Base-by-base conservation (phyloP, 2,329 filamentous ascomycete genomes). In the Diplodia seriata region DNA sequence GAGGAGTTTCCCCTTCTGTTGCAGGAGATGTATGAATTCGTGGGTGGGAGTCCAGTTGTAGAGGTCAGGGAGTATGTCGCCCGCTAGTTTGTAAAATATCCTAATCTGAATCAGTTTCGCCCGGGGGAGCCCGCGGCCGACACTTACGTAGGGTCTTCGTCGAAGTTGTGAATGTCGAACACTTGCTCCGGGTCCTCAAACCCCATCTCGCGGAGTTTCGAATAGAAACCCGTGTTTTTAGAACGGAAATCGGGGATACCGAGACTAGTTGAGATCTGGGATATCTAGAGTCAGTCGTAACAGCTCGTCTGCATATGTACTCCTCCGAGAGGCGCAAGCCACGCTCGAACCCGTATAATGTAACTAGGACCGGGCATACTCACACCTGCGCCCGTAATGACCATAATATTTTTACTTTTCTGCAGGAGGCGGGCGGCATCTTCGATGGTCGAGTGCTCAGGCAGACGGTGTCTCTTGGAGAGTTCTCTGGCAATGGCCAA, bases 231-330 rank as follows among this genome's bases (percentile, higher is more conserved):
- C 1, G 90, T 97, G 74, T 92, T 91, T 78, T 95, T 95, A 64
- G 94, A 97, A 72, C 95, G 90, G 76, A 99, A 99, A 78, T 99
- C 95, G 4, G 95, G 95, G 69, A 99, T 98, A 70, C 95, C 95
- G 23, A 99, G 88, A 63, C 93, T 97, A 0, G 95, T 99, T 31
- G 94, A 97, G 72, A 99, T 98, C 66, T 68, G 20, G n/a, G 18
- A 4, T 20, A 15, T 51, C 43, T 18, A 38, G 23, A 36, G 54
- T 67, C 31, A 67, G 53, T 38, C 18, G 38, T 20, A 38, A 80
- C 84, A 70, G 26, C 55, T 40, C 15, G 20, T 53, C 68, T 57
- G 61, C 36, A 50, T 36, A 23, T 31, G 38, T 15, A 38, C 12
- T 23, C 29, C 55, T 15, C 26, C 8, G 15, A 62, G 31, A 50